These are phyloP conservation scores for Salix exigua DNA, from an alignment of 345 rosid genomes.

Conservation along the genomic window DNA sequence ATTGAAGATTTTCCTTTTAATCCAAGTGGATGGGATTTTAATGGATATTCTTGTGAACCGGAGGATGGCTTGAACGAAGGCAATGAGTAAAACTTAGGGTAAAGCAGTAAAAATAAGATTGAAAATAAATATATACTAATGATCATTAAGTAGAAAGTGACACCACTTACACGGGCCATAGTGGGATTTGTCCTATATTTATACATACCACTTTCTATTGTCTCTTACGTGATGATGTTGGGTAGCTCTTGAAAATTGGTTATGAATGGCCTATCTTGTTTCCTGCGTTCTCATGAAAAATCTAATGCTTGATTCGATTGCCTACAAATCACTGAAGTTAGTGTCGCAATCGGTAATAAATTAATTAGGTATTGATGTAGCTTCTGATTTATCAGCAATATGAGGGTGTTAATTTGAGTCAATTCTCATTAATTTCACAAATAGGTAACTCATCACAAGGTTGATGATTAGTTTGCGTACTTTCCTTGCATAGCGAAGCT, in stretches of 20 bases:
- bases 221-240: slow-evolving; percentile 19
- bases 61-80: neutral
- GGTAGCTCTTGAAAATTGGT: neutral
- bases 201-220: slow-evolving; percentile 22
- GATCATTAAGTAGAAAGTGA: slow-evolving; percentile 24
- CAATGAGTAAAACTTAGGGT: neutral
- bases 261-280: neutral
- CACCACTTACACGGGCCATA: neutral
- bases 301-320: neutral
- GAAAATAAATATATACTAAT: neutral
- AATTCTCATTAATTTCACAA: too few relatives aligned
- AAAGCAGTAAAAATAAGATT: neutral
- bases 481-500: too few relatives aligned
- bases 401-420: too few relatives aligned
- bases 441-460: too few relatives aligned
- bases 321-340: neutral
- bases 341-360: neutral
- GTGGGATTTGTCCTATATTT: slow-evolving; percentile 11
- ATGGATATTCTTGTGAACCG: neutral
- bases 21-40: neutral
- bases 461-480: too few relatives aligned
- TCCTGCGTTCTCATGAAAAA: too few relatives aligned
- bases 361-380: neutral
- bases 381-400: too few relatives aligned
- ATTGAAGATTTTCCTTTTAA: too few relatives aligned